These are phyloP conservation scores for Umbilicus rupestris DNA, from an alignment of 164 flowering plant species.

Conservation along the genomic window DNA sequence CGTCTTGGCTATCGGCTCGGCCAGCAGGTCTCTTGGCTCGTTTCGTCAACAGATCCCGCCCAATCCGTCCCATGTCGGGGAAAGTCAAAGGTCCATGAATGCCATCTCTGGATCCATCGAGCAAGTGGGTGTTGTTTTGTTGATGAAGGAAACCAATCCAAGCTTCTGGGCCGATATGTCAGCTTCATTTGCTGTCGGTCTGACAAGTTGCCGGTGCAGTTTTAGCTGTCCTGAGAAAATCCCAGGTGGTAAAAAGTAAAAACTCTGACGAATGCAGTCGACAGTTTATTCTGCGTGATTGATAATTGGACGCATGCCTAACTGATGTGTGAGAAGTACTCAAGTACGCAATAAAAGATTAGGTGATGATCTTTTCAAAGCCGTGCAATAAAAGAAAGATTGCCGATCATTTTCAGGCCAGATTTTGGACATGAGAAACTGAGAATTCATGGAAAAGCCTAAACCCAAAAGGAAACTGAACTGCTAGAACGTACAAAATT, in stretches of 20 bases:
- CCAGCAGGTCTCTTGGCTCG: too few species aligned
- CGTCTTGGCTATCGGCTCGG: background rate
- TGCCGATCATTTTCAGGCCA: too few species aligned
- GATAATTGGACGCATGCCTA: background rate
- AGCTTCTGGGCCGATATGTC: too few species aligned
- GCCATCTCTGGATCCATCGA: background rate
- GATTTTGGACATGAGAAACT: too few species aligned
- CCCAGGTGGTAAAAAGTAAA: too few species aligned
- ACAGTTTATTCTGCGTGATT: background rate
- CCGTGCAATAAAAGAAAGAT: background rate
- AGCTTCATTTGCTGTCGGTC: too few species aligned
- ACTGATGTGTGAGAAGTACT: background rate
- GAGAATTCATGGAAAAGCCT: too few species aligned
- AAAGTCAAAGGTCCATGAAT: background rate
- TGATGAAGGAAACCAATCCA: background rate
- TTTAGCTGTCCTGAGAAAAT: too few species aligned
- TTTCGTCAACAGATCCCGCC: background rate
- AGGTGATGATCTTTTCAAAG: background rate
- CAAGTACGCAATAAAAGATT: background rate
- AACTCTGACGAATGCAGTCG: too few species aligned
- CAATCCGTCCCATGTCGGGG: background rate
- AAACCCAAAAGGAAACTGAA: too few species aligned
- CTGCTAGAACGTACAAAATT: too few species aligned
- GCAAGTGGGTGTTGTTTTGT: background rate
- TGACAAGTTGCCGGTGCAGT: too few species aligned